Evolutionary conservation across 305 asterid species (phyloP).

Genomic region (Solanum aculeatissimum): DNA sequence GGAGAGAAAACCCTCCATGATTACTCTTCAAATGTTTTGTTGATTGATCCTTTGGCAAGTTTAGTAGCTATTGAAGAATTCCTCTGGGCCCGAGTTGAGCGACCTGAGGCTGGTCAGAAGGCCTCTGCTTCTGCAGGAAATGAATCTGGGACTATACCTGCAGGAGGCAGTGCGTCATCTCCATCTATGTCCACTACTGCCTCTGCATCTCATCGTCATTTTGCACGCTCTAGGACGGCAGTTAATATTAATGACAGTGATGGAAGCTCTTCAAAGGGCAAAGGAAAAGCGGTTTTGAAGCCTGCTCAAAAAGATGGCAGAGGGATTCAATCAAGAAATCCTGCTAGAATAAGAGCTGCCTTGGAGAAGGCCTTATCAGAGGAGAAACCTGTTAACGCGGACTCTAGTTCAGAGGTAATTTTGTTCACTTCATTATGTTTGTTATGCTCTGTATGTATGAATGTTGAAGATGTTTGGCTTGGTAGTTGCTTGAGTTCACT

Average conservation of each 20-base stretch:
- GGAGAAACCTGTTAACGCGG: constrained; percentile 57
- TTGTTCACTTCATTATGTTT: not conserved
- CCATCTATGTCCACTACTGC: constrained; percentile 51
- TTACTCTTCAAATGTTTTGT: constrained; percentile 86
- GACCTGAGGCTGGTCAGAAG: constrained; percentile 66
- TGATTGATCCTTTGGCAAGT: constrained; percentile 93
- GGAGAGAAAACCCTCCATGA: constrained; percentile 95
- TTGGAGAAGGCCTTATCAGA: constrained; percentile 57
- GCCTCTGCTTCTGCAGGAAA: constrained; percentile 45
- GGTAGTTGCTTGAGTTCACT: not conserved
- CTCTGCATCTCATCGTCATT: constrained; percentile 51
- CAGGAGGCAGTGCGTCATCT: constrained; percentile 22
- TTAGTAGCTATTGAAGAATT: constrained; percentile 94
- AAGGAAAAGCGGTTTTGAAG: constrained; percentile 89
- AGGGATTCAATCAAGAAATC: constrained; percentile 79
- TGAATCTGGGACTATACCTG: constrained; percentile 46
- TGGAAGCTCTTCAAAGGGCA: constrained; percentile 59
- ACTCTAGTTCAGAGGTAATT: constrained; percentile 84
- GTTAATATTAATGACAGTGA: constrained; percentile 44
- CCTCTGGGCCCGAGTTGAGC: constrained; percentile 86
- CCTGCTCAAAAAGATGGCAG: constrained; percentile 56
- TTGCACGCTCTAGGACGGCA: constrained; percentile 67
- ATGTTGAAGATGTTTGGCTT: not conserved
- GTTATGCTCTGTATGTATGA: not conserved
- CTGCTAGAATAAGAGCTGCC: constrained; percentile 73